These are phyloP conservation scores for Claviceps capensis DNA, from an alignment of 2,329 filamentous ascomycete species.

Conservation along the genomic window DNA sequence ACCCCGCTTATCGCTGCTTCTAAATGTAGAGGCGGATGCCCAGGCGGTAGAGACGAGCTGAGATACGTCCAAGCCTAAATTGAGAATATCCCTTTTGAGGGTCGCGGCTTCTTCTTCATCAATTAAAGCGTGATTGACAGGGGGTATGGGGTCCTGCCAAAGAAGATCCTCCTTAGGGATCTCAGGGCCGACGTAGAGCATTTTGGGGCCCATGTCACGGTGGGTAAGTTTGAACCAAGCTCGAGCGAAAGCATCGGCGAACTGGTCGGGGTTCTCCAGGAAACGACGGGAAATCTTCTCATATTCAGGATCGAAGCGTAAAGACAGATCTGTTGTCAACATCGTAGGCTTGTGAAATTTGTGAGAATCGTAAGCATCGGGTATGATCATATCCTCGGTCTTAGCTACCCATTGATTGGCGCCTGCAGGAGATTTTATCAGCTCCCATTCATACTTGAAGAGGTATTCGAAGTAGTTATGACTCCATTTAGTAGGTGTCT, in stretches of 20 bases:
- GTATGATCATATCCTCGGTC: slow-evolving; percentile 51
- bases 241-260: slow-evolving; percentile 54
- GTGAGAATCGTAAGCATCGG: slow-evolving; percentile 53
- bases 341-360: slow-evolving; percentile 66
- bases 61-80: slow-evolving; percentile 42
- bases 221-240: slow-evolving; percentile 79
- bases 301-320: slow-evolving; percentile 58
- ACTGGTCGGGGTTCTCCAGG: slow-evolving; percentile 53
- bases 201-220: slow-evolving; percentile 61
- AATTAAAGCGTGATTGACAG: slow-evolving; percentile 41
- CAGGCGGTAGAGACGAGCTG: slow-evolving; percentile 55
- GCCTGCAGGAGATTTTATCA: slow-evolving; percentile 60
- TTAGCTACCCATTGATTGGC: slow-evolving; percentile 68
- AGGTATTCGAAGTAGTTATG: slow-evolving; percentile 63
- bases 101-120: slow-evolving; percentile 47
- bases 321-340: slow-evolving; percentile 61
- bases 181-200: slow-evolving; percentile 63
- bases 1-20: slow-evolving; percentile 65
- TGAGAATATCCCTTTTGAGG: slow-evolving; percentile 56
- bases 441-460: slow-evolving; percentile 67
- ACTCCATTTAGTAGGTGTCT: slow-evolving; percentile 63
- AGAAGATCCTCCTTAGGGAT: slow-evolving; percentile 53
- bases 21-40: slow-evolving; percentile 60
- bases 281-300: slow-evolving; percentile 64
- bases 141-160: slow-evolving; percentile 64